Conservation (phyloP, 192 early-diverging fungal genomes). For the Umbelopsis sp. region DNA sequence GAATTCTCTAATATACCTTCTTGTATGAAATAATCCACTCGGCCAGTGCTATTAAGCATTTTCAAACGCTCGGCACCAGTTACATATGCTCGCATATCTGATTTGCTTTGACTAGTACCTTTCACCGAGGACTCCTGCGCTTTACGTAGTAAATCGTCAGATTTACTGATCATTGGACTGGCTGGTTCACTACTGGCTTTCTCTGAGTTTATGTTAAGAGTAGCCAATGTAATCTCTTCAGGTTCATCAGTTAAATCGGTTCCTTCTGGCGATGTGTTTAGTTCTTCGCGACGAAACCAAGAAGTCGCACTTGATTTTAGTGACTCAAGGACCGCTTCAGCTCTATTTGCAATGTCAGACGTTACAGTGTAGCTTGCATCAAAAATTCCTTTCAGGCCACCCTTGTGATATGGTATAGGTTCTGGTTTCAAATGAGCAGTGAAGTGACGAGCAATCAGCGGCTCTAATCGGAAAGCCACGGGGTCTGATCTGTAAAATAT, state of each 20-base stretch:
- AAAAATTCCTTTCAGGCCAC: constrained; percentile 65
- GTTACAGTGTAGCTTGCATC: constrained; percentile 64
- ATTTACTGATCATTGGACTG: neutral
- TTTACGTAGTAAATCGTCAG: neutral
- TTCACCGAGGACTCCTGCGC: neutral
- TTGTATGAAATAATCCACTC: constrained; percentile 57
- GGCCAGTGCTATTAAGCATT: constrained; percentile 50
- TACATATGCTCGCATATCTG: constrained; percentile 12
- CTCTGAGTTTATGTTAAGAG: neutral
- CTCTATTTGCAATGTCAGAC: constrained; percentile 57
- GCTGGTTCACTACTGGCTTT: neutral
- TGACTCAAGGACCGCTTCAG: constrained; percentile 22
- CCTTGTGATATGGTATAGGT: constrained; percentile 75
- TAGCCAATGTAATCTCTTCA: neutral
- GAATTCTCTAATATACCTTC: constrained; percentile 50
- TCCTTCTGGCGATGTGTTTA: neutral
- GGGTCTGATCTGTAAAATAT: constrained; percentile 63
- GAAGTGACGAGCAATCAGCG: constrained; percentile 57
- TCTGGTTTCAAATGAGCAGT: constrained; percentile 58
- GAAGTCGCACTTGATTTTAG: neutral
- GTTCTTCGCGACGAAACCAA: constrained; percentile 6
- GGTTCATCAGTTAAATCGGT: neutral
- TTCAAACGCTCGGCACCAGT: constrained; percentile 41
- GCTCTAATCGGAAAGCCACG: constrained; percentile 45
- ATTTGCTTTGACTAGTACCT: neutral